Conservation (phyloP, 2,329 filamentous ascomycete species). For the Pseudogymnoascus sp. region DNA sequence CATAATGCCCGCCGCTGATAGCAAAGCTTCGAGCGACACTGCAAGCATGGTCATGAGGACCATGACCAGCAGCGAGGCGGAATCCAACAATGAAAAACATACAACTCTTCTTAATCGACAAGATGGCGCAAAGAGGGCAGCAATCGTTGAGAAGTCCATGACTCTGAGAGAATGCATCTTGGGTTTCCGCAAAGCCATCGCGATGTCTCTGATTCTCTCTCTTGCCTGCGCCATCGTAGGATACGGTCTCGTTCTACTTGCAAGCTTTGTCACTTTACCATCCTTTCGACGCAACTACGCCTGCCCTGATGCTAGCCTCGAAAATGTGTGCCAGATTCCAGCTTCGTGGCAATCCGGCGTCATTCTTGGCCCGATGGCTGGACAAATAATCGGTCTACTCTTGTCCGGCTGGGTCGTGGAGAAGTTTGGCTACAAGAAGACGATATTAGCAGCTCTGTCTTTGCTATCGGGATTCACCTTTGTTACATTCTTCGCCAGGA, state of each 20-base stretch:
- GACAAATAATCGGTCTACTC: conserved; percentile 21
- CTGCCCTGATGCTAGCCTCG: conserved; percentile 16
- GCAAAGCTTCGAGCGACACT: conserved; percentile 1
- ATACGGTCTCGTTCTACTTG: conserved; percentile 72
- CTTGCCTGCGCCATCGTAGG: conserved; percentile 84
- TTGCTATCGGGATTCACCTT: conserved; percentile 6
- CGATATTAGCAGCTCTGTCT: background rate
- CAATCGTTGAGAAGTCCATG: background rate
- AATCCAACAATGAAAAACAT: background rate
- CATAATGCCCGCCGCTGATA: background rate
- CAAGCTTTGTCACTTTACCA: conserved; percentile 51
- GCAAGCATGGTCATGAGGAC: background rate
- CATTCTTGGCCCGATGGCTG: conserved; percentile 32
- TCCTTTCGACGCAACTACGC: conserved; percentile 25
- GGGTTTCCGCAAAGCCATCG: conserved; percentile 76
- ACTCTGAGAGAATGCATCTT: conserved; percentile 52
- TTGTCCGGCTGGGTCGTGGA: conserved; percentile 9
- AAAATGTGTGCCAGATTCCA: conserved; percentile 29
- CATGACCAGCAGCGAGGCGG: background rate
- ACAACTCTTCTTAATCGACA: background rate
- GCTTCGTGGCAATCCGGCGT: conserved; percentile 36
- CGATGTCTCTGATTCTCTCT: conserved; percentile 73
- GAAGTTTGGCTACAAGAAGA: conserved; percentile 31
- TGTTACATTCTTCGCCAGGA: background rate
- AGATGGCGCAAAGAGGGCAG: background rate